These are phyloP conservation scores for Pezicula radicicola DNA, from an alignment of 2,329 filamentous ascomycete species.

Conservation along the genomic window DNA sequence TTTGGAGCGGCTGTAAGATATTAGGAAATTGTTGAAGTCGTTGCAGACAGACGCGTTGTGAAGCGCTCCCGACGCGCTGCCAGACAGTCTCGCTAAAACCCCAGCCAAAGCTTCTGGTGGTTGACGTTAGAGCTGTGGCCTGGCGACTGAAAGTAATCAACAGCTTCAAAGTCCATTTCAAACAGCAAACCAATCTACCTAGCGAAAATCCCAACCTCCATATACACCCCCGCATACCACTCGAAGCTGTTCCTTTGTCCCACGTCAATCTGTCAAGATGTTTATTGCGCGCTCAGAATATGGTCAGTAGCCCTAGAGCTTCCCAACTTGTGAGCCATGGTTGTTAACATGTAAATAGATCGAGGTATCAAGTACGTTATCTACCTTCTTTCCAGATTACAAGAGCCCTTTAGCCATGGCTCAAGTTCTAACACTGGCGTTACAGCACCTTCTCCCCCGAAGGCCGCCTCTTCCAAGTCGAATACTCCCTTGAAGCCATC, in stretches of 20 bases:
- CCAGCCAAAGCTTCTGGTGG: neutral
- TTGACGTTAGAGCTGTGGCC: neutral
- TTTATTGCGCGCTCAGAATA: conserved; percentile 99
- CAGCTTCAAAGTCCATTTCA: neutral
- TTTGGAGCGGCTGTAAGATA: no score
- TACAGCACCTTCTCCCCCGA: conserved; percentile 96
- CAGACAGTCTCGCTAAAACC: neutral
- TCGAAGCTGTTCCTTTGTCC: conserved; percentile 6
- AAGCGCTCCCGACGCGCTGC: no score
- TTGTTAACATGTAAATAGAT: conserved; percentile 57
- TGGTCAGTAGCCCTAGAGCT: conserved; percentile 56
- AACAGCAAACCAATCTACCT: conserved; percentile 6
- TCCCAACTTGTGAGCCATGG: conserved; percentile 17
- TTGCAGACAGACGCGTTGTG: no score
- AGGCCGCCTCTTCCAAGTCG: conserved; percentile 99
- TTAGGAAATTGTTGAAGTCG: no score
- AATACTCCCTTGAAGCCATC: conserved; percentile 99
- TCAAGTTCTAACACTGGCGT: conserved; percentile 19
- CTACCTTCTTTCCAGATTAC: conserved; percentile 12
- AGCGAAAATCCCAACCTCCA: neutral
- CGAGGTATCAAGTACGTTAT: conserved; percentile 88
- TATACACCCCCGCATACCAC: conserved; percentile 7
- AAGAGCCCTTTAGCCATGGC: conserved; percentile 5
- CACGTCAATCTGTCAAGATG: conserved; percentile 62
- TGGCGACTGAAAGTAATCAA: neutral